Evolutionary conservation across 371 early-diverging fungal species (phyloP), one percentile per base, ranked within the genome.

Genomic region (Mucor indicus): DNA sequence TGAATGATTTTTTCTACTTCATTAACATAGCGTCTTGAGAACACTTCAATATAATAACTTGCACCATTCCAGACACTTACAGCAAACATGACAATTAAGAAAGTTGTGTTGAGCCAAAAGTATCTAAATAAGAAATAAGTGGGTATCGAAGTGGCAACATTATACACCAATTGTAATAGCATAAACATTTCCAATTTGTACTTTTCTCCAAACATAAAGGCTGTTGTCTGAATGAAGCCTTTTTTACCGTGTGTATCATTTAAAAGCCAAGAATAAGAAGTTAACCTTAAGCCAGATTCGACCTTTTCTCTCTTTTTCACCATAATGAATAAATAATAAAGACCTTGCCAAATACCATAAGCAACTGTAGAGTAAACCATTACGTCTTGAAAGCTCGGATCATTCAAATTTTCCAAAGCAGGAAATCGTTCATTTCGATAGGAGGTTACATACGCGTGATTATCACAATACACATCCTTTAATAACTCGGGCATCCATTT

Each of bases 51-150:
- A 63, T 88, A 88, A 44, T 82, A 88, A 50, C 69, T 74, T 0
- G 85, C 86, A 1, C 86, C 89, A 35, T 86, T 86, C 77, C 80
- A 86, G 5, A 85, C 80, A 45, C 83, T 79, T 29, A 75, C 77
- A 17, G 67, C 69, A 50, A 85, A 72, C 64, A 84, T 71, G 27
- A 55, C 44, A 7, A 81, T 65, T 38, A 88, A 54, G 42, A 81
- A 84, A 0, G 55, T 41, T 5, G 85, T 77, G 51, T 88, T 79
- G 15, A 82, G 48, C 62, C 69, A 76, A 54, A 77, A 77, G 48
- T 57, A 57, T 31, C 67, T 61, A 55, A 74, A 78, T 35, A 72
- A 48, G 31, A 76, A 53, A 39, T 48, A 65, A 23, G 73, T 72
- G 6, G 79, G 73, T 4, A 72, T 30, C 8, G 76, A 53, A 2